phyloP scores from a whole-genome alignment of 495 filamentous ascomycete genomes.

The Aspergillus sclerotioniger region DNA sequence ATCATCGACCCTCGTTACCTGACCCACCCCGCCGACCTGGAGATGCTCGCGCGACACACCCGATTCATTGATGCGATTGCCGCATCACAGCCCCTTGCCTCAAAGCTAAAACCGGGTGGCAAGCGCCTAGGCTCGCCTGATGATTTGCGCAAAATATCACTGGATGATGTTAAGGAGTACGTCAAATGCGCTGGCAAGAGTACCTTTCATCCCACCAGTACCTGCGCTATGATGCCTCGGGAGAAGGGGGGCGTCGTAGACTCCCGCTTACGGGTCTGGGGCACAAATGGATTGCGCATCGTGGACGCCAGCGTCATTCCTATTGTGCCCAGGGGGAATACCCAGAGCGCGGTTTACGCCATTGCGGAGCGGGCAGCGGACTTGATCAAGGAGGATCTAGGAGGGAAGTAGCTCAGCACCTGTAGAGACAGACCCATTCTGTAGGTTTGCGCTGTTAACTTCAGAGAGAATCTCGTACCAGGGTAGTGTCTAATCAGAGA shows the following conservation, averaged over 20 bases:
- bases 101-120: slow-evolving; percentile 25
- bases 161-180: not conserved
- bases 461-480: too few relatives aligned
- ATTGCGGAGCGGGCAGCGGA: slow-evolving; percentile 56
- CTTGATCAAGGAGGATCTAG: slow-evolving; percentile 30
- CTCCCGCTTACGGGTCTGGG: slow-evolving; percentile 45
- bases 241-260: slow-evolving; percentile 53
- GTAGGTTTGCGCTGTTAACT: too few relatives aligned
- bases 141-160: not conserved
- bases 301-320: slow-evolving; percentile 58
- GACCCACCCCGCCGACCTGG: slow-evolving; percentile 45
- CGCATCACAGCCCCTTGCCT: slow-evolving; percentile 36
- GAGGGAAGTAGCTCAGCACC: too few relatives aligned
- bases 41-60: slow-evolving; percentile 43
- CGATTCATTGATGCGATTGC: slow-evolving; percentile 46
- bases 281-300: slow-evolving; percentile 45
- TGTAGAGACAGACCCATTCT: too few relatives aligned
- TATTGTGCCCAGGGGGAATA: slow-evolving; percentile 52
- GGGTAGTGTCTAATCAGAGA: too few relatives aligned
- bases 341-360: slow-evolving; percentile 54
- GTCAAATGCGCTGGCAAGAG: not conserved
- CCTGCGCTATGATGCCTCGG: slow-evolving; percentile 56
- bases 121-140: slow-evolving; percentile 2
- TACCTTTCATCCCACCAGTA: slow-evolving; percentile 44
- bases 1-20: slow-evolving; percentile 47